Evolutionary conservation across 2,329 filamentous ascomycete genomes (phyloP).

Genomic region (Myriosclerotinia curreyana): DNA sequence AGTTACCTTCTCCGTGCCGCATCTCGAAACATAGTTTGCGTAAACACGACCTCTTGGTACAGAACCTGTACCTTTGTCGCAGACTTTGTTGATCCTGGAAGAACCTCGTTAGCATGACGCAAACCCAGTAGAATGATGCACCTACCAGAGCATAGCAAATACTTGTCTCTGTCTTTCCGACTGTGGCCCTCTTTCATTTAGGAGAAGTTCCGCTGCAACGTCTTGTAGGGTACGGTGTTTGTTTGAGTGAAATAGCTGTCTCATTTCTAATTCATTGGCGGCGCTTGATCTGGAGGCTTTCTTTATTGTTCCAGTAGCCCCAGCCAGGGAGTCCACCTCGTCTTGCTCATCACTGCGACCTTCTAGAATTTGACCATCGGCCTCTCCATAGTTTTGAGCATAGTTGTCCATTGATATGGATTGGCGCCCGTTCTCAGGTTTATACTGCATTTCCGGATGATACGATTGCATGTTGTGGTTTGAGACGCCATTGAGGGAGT

Average conservation of each 20-base stretch:
- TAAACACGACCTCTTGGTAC: slow-evolving; percentile 93
- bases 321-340: slow-evolving; percentile 53
- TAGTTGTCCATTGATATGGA: slow-evolving; percentile 55
- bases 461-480: slow-evolving; percentile 44
- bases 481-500: slow-evolving; percentile 49
- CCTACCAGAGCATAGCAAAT: slow-evolving; percentile 85
- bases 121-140: slow-evolving; percentile 24
- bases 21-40: slow-evolving; percentile 89
- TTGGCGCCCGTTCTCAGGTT: slow-evolving; percentile 44
- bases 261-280: slow-evolving; percentile 78
- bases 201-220: slow-evolving; percentile 71
- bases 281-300: slow-evolving; percentile 65
- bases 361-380: slow-evolving; percentile 58
- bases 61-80: slow-evolving; percentile 73
- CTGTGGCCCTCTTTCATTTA: slow-evolving; percentile 75
- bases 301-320: slow-evolving; percentile 49
- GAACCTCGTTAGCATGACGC: slow-evolving; percentile 22
- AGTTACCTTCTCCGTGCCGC: slow-evolving; percentile 88
- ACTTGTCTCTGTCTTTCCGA: slow-evolving; percentile 81
- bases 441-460: slow-evolving; percentile 44
- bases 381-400: slow-evolving; percentile 54
- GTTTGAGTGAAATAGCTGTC: slow-evolving; percentile 69
- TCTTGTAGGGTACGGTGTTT: slow-evolving; percentile 65
- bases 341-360: slow-evolving; percentile 53
- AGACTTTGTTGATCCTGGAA: slow-evolving; percentile 68